Evolutionary conservation across 768 basidiomycete species (phyloP), one percentile per base, ranked within the genome.

Genomic region (Pisolithus tinctorius): DNA sequence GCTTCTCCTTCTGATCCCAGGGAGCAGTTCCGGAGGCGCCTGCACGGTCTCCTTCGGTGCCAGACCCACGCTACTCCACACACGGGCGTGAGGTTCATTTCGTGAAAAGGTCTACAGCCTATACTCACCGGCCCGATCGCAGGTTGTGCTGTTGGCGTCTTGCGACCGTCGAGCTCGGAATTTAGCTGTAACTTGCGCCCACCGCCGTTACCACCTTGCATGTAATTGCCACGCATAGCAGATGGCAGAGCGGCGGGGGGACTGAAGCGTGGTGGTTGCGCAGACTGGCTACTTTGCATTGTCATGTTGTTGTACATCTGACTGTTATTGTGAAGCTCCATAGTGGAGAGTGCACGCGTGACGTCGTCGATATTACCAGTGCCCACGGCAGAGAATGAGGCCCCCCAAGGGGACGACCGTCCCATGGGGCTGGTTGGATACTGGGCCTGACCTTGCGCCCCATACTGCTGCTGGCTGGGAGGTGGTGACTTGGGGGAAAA

Each of bases 231-330:
- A 53, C 75, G 72, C 58, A 75, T 60, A 43, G 60, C 57, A 10
- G 74, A 63, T 10, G 70, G 66, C 51, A 79, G 79, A n/a, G 68
- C 62, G 43, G 76, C 70, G 7, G 75, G 73, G n/a, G 74, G 56
- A 58, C 78, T 85, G 71, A 88, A 88, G 39, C 86, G 78, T 36
- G 87, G 87, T 4, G 86, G 84, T 59, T 83, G 82, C 9, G 64
- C 69, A 48, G 78, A 76, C 55, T 83, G 84, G 29, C 79, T 75
- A 20, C 48, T 66, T 54, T 75, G 77, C 53, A 61, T 59, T 6
- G 72, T 53, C 34, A 59, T 45, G 50, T 54, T 66, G 45, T 60
- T 53, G 56, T 65, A 67, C 52, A 67, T 49, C 46, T 62, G 61
- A 51, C 56, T 57, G 41, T 55, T 55, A 45, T 63, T 67, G 51